phyloP scores from a whole-genome alignment of 1,139 yeast species.

The Geotrichum macrosporum region DNA sequence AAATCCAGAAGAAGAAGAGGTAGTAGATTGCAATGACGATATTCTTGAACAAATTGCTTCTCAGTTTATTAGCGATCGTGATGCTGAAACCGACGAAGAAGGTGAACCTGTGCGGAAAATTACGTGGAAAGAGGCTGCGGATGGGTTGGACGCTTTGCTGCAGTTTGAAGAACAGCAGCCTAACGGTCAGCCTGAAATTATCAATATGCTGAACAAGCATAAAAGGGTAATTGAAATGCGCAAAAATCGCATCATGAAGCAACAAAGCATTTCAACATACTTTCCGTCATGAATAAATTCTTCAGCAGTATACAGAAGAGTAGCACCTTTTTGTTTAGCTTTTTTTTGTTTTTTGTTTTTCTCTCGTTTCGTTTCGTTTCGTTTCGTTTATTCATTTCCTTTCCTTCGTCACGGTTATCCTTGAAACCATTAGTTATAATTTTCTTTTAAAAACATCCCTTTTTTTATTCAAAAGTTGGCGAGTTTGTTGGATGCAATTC shows the following conservation, averaged over 20 bases:
- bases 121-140: conserved; percentile 17
- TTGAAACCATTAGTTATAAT: no score
- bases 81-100: conserved; percentile 20
- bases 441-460: no score
- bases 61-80: conserved; percentile 19
- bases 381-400: no score
- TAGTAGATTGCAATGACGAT: conserved; percentile 19
- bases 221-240: conserved; percentile 17
- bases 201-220: conserved; percentile 16
- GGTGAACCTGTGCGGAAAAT: conserved; percentile 15
- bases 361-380: no score
- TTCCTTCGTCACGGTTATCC: no score
- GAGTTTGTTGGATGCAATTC: conserved; percentile 3
- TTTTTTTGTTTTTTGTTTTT: no score
- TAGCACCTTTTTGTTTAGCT: no score
- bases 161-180: conserved; percentile 20
- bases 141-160: conserved; percentile 16
- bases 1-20: conserved; percentile 18
- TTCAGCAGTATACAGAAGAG: no score
- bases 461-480: conserved; percentile 4
- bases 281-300: no score
- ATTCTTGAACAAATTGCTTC: conserved; percentile 20
- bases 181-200: conserved; percentile 17
- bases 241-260: conserved; percentile 13
- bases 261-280: conserved; percentile 8